Percentiles rank a stretch among this genome's conserved stretches.
These are phyloP conservation scores for Mucor piriformis DNA, from an alignment of 371 early-diverging fungal genomes.

Conservation along the genomic window DNA sequence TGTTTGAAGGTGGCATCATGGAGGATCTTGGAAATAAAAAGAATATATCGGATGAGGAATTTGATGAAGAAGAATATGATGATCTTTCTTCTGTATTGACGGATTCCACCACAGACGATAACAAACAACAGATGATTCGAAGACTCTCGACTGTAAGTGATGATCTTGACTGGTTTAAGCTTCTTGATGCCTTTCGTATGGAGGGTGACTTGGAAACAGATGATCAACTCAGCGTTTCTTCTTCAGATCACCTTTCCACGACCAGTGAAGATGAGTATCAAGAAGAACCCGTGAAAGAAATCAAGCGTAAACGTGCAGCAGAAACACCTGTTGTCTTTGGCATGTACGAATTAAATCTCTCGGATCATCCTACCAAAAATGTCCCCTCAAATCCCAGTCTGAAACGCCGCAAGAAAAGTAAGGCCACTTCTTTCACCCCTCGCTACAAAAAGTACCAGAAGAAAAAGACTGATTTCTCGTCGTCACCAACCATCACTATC, in stretches of 20 bases:
- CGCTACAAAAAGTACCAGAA: slow-evolving; percentile 1
- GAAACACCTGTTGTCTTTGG: not conserved
- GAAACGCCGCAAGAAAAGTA: slow-evolving; percentile 22
- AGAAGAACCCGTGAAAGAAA: not conserved
- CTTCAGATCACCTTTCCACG: not conserved
- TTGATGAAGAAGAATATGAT: slow-evolving; percentile 1
- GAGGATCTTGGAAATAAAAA: slow-evolving; percentile 8
- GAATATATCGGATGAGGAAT: not conserved
- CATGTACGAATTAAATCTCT: not conserved
- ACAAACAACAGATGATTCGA: not conserved
- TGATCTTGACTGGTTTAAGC: slow-evolving; percentile 31
- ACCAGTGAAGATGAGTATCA: not conserved
- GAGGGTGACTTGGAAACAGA: slow-evolving; percentile 21
- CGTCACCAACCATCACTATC: too few relatives aligned
- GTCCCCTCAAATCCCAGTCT: slow-evolving; percentile 7
- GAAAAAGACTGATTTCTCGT: not conserved
- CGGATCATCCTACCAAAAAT: slow-evolving; percentile 1
- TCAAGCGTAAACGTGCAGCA: slow-evolving; percentile 20
- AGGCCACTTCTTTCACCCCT: not conserved
- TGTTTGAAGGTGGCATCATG: slow-evolving; percentile 35
- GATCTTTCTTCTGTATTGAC: slow-evolving; percentile 4
- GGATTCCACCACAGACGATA: slow-evolving; percentile 3
- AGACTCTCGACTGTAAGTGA: not conserved
- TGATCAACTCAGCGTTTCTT: not conserved
- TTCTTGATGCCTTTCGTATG: slow-evolving; percentile 20